Conservation (phyloP, 2,329 filamentous ascomycete species). For the Westerdykella sp. region DNA sequence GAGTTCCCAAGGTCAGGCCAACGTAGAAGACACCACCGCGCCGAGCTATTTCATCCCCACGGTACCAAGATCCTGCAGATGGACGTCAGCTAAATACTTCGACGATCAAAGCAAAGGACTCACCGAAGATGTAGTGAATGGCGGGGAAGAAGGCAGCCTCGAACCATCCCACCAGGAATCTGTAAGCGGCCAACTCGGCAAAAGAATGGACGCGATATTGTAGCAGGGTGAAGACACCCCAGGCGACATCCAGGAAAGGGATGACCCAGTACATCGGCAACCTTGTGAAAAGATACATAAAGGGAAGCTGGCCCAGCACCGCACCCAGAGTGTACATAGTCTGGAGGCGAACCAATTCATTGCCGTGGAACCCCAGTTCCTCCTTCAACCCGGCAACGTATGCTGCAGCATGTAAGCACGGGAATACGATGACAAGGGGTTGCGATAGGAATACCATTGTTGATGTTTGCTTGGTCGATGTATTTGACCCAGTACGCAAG, state of each 20-base stretch:
- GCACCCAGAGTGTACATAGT: no score
- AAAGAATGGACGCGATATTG: constrained; percentile 48
- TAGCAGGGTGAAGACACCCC: constrained; percentile 53
- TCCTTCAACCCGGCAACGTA: no score
- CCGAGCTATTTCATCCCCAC: constrained; percentile 39
- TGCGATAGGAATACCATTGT: constrained; percentile 25
- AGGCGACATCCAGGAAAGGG: constrained; percentile 48
- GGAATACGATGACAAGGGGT: neutral
- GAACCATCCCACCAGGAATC: constrained; percentile 52
- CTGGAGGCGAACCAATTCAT: no score
- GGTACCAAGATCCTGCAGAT: constrained; percentile 44
- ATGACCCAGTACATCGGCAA: constrained; percentile 47
- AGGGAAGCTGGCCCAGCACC: no score
- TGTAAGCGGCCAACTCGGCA: constrained; percentile 48
- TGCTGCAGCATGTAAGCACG: no score
- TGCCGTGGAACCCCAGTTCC: no score
- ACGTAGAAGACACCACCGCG: constrained; percentile 44
- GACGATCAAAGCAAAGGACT: neutral
- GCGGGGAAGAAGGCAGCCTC: constrained; percentile 43
- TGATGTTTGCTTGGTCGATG: constrained; percentile 51
- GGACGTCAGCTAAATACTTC: constrained; percentile 1
- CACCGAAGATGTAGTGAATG: constrained; percentile 24
- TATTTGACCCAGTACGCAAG: constrained; percentile 54
- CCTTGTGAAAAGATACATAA: no score
- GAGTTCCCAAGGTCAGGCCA: no score